Percentiles rank a stretch among this genome's conserved stretches.
Conservation (phyloP, 306 rosid species). For the Prunus davidiana region DNA sequence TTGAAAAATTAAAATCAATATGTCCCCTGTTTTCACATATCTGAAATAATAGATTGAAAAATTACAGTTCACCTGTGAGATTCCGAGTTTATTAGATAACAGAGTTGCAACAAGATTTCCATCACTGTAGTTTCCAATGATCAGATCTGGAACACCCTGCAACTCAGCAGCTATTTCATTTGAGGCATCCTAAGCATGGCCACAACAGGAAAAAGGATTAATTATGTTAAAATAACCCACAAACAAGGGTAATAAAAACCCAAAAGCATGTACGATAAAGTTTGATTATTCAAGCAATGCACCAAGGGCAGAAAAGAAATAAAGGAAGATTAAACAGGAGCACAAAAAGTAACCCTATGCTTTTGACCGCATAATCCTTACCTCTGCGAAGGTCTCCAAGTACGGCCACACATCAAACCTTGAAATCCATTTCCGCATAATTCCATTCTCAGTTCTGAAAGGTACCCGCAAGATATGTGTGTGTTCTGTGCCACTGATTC, state of each 20-base stretch:
- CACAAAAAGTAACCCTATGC: background rate
- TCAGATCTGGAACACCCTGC: slow-evolving; percentile 43
- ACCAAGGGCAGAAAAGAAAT: background rate
- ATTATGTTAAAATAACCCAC: background rate
- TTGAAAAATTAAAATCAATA: background rate
- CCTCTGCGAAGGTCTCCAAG: slow-evolving; percentile 16
- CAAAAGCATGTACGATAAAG: background rate
- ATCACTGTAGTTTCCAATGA: slow-evolving; percentile 47
- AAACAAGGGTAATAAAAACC: background rate
- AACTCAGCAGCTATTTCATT: slow-evolving; percentile 40
- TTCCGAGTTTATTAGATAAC: slow-evolving; percentile 38
- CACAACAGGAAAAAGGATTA: slow-evolving; percentile 1
- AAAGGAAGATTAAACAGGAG: background rate
- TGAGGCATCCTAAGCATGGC: slow-evolving; percentile 26
- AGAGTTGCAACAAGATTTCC: slow-evolving; percentile 51
- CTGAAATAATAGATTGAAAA: background rate
- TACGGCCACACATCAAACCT: slow-evolving; percentile 69
- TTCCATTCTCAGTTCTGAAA: slow-evolving; percentile 73
- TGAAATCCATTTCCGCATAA: slow-evolving; percentile 86
- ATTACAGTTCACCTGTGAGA: slow-evolving; percentile 23
- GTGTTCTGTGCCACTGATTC: slow-evolving; percentile 78
- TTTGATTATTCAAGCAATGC: background rate
- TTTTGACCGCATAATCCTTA: background rate
- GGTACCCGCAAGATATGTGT: slow-evolving; percentile 90
- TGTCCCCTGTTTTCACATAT: background rate